These are phyloP conservation scores for Taphrina populina DNA, from an alignment of 1,139 yeast genomes.

Conservation along the genomic window DNA sequence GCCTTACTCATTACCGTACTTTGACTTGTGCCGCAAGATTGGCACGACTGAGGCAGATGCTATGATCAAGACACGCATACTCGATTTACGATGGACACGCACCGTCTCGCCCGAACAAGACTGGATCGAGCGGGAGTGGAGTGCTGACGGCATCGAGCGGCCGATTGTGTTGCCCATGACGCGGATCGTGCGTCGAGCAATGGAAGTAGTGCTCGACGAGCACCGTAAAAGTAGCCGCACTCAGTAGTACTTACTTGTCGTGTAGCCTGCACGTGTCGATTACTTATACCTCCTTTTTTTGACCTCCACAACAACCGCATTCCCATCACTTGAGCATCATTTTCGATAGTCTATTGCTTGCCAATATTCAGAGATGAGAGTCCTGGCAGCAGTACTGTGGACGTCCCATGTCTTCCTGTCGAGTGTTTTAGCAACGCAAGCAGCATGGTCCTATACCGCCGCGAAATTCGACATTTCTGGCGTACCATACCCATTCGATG, in stretches of 20 bases:
- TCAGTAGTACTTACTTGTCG: too few relatives aligned
- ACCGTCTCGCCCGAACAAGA: slow-evolving; percentile 27
- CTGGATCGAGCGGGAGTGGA: slow-evolving; percentile 25
- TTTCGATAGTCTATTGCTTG: too few relatives aligned
- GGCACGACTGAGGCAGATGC: slow-evolving; percentile 21
- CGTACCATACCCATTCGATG: slow-evolving; percentile 10
- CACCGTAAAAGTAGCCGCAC: too few relatives aligned
- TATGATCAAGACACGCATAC: slow-evolving; percentile 18
- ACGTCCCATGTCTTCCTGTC: too few relatives aligned
- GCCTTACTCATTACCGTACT: slow-evolving; percentile 27
- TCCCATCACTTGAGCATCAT: too few relatives aligned
- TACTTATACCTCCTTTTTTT: too few relatives aligned
- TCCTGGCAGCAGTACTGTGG: too few relatives aligned
- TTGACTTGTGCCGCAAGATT: slow-evolving; percentile 20
- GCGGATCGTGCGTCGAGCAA: slow-evolving; percentile 21
- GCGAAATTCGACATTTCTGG: slow-evolving; percentile 28
- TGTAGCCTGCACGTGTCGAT: too few relatives aligned
- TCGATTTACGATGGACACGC: slow-evolving; percentile 29
- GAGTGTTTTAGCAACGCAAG: too few relatives aligned
- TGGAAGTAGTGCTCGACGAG: slow-evolving; percentile 25
- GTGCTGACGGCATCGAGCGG: slow-evolving; percentile 24
- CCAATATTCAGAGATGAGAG: too few relatives aligned
- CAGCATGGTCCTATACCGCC: slow-evolving; percentile 16
- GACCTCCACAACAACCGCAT: too few relatives aligned
- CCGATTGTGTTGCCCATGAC: slow-evolving; percentile 31